Evolutionary conservation across 2,329 filamentous ascomycete species (phyloP), one percentile per base, ranked within the genome.

Genomic region (Akanthomyces dipterigenus): DNA sequence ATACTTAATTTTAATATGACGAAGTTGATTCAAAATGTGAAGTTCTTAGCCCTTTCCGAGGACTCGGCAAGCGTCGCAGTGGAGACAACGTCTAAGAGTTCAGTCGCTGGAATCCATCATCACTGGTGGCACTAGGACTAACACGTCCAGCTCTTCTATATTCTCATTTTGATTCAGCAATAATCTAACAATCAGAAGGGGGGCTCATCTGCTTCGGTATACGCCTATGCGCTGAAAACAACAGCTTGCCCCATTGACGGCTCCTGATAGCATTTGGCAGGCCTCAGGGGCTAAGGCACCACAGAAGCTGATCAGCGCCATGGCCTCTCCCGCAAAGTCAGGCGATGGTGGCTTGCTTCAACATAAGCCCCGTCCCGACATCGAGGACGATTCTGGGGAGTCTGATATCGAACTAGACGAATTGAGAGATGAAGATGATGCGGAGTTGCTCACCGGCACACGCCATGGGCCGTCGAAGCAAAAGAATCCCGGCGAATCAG

Each of bases 321-420:
- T 61, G 60, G 26, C 51, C 38, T 56, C 51, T 49, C 11, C 31
- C 2, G 22, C 53, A 28, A 51, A 50, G 31, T 20, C 11, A 9
- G 28, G 55, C 14, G 55, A 62, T n/a, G 49, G 55, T 9, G 38
- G 16, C 5, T 20, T 50, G 1, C 55, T 59, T 28, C 55, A 18
- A 18, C 12, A 42, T 16, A 43, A 60, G 16, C n/a, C 20, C 2
- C 5, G 8, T 3, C 28, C 51, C 18, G 61, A 55, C 1, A 14
- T 18, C 14, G 22, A 46, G 2, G 38, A 53, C 24, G 48, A 55
- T 28, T 63, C 62, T 3, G 51, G 42, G 20, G 57, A 60, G 12
- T 63, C 62, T 7, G 62, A 63, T 54, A 56, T 63, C 40, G 62
- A 63, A 31, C 20, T 63, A 20, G 57, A 61, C 5, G 62, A 63